A percentile compares a stretch with the other conserved stretches of the same genome.
These are phyloP conservation scores for Anisodus acutangulus DNA, from an alignment of 257 asterid species.

Conservation along the genomic window DNA sequence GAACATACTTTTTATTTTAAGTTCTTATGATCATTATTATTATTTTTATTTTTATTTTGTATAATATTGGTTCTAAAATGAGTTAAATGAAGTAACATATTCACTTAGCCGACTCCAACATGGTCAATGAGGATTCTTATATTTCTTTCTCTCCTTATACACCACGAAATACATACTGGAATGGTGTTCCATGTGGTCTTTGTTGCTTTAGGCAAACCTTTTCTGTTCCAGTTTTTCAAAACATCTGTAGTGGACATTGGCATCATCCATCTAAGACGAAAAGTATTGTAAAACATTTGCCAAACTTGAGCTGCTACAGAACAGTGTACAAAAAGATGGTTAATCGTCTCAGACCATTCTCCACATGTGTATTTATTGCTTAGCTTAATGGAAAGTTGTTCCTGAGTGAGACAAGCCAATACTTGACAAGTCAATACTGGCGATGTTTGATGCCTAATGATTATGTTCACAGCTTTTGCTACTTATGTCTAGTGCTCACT, in stretches of 20 bases:
- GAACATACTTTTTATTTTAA: background rate
- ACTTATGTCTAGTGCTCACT: background rate
- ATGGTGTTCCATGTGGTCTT: background rate
- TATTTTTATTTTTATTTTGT: background rate
- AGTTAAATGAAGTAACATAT: background rate
- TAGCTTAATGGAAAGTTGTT: background rate
- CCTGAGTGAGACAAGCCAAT: background rate
- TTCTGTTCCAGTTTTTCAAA: background rate
- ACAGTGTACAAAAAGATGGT: background rate
- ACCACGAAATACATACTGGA: background rate
- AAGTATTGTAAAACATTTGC: background rate
- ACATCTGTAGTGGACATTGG: background rate
- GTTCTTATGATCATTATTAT: background rate
- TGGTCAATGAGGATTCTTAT: background rate
- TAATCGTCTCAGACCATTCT: background rate
- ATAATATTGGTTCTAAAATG: conserved; percentile 2
- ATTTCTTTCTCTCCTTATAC: background rate
- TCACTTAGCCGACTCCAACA: background rate
- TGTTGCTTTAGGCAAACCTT: background rate
- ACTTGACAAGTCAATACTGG: background rate
- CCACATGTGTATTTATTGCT: background rate
- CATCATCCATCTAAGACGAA: background rate
- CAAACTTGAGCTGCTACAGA: background rate
- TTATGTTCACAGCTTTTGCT: background rate
- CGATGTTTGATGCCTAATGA: background rate